Percentiles rank a stretch among this genome's conserved stretches.
Conservation (phyloP, 331 rosid species). For the Malus hybrid region DNA sequence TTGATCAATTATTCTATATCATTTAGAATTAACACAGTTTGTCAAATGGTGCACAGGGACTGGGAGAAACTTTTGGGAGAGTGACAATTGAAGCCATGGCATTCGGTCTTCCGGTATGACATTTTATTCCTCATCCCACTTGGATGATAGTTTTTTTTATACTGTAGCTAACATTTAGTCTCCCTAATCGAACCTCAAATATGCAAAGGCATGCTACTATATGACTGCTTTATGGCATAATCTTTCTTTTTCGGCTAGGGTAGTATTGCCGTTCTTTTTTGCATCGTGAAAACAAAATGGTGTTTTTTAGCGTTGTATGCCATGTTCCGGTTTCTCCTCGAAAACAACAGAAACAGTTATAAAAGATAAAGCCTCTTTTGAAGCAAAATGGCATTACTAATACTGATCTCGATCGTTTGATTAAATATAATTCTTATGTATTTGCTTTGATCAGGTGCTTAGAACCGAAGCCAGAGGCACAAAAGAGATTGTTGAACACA, state of each 20-base stretch:
- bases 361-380: neutral
- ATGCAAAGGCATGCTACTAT: neutral
- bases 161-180: neutral
- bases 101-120: conserved; percentile 85
- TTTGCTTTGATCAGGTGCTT: conserved; percentile 43
- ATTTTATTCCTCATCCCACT: neutral
- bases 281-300: neutral
- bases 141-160: neutral
- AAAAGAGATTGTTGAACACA: conserved; percentile 74
- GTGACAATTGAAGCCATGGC: conserved; percentile 93
- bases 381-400: neutral
- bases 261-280: too few relatives aligned
- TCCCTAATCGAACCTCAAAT: neutral
- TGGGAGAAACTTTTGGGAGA: conserved; percentile 91
- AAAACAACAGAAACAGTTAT: neutral
- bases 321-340: neutral
- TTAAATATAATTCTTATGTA: neutral
- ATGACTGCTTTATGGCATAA: neutral
- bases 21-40: conserved; percentile 12
- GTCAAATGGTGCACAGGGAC: conserved; percentile 53
- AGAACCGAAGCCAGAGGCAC: conserved; percentile 96
- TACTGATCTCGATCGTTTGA: neutral
- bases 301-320: neutral
- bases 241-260: neutral
- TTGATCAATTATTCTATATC: neutral